Evolutionary conservation across 1,139 yeast genomes (phyloP).

Genomic region (Pichia sp.): DNA sequence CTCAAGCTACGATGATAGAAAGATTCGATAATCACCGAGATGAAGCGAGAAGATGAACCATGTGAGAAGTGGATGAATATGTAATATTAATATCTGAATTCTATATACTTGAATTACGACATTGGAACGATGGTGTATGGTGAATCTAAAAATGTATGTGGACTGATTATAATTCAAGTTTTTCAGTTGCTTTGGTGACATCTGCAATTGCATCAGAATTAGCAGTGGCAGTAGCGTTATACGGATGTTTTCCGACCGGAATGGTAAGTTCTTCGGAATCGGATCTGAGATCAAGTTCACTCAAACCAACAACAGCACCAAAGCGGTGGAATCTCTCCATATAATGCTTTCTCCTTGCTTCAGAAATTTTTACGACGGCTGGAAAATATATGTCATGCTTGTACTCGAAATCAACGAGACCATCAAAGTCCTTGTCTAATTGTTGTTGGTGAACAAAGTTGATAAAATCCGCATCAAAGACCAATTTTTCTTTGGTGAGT

Average conservation of each 20-base stretch:
- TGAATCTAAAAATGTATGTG: background rate
- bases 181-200: slow-evolving; percentile 4
- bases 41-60: too few relatives aligned
- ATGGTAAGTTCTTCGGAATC: slow-evolving; percentile 36
- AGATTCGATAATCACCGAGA: too few relatives aligned
- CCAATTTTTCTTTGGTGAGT: slow-evolving; percentile 82
- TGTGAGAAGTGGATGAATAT: too few relatives aligned
- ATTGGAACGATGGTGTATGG: too few relatives aligned
- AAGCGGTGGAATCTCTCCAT: slow-evolving; percentile 39
- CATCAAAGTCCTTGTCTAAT: slow-evolving; percentile 79
- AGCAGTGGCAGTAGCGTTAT: slow-evolving; percentile 7
- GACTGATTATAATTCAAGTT: slow-evolving; percentile 3
- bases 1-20: too few relatives aligned
- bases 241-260: slow-evolving; percentile 30
- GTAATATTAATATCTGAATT: too few relatives aligned
- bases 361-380: slow-evolving; percentile 39
- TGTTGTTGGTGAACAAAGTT: slow-evolving; percentile 76
- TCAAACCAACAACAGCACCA: slow-evolving; percentile 46
- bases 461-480: slow-evolving; percentile 81
- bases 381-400: slow-evolving; percentile 47
- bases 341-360: slow-evolving; percentile 35
- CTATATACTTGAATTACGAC: too few relatives aligned
- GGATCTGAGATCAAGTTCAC: slow-evolving; percentile 73
- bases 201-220: slow-evolving; percentile 1
- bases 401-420: slow-evolving; percentile 65